Conservation (phyloP, 441 rosid species). For the Flueggea neowawraea region DNA sequence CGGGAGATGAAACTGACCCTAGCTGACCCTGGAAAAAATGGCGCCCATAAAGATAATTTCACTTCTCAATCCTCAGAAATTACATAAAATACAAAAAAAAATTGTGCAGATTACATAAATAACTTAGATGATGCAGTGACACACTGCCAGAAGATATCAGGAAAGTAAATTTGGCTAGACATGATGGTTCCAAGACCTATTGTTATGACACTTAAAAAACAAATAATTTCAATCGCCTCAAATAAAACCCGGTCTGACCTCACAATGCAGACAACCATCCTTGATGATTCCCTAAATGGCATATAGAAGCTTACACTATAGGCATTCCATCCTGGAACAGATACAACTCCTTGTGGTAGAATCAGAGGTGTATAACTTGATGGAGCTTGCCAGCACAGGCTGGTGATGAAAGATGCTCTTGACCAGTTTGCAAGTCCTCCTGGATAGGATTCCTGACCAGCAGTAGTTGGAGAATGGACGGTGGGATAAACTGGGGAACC, state of each 20-base stretch:
- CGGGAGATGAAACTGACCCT: no score
- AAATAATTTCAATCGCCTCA: no score
- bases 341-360: constrained; percentile 89
- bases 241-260: background rate
- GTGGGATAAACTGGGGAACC: constrained; percentile 77
- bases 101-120: background rate
- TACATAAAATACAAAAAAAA: constrained; percentile 3
- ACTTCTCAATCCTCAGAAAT: constrained; percentile 15
- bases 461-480: constrained; percentile 66
- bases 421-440: no score
- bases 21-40: constrained; percentile 69
- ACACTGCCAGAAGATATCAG: no score
- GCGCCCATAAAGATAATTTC: constrained; percentile 20
- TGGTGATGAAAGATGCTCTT: no score
- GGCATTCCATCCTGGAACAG: no score
- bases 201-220: no score
- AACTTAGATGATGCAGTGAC: no score
- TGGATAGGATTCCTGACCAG: constrained; percentile 76
- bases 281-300: constrained; percentile 7
- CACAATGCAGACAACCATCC: constrained; percentile 3
- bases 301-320: constrained; percentile 66
- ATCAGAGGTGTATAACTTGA: constrained; percentile 79
- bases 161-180: no score
- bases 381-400: no score
- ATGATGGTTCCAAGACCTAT: no score